Percentiles rank a stretch among this genome's conserved stretches.
These are phyloP conservation scores for Sutorius australiensis DNA, from an alignment of 768 basidiomycete species.

Conservation along the genomic window DNA sequence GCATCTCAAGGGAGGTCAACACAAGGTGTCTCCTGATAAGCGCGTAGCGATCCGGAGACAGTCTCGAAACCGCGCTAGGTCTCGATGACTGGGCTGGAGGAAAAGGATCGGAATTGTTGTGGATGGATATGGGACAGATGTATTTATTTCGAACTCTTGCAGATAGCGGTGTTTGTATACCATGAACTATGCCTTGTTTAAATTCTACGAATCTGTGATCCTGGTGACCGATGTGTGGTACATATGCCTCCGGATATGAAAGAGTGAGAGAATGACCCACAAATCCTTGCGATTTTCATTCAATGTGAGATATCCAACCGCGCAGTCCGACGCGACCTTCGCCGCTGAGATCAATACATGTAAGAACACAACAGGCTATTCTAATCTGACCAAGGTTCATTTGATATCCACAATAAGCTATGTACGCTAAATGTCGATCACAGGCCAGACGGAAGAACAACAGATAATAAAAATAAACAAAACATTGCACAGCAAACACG, in stretches of 20 bases:
- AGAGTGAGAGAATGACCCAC: background rate
- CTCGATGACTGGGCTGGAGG: background rate
- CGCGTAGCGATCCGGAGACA: background rate
- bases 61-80: background rate
- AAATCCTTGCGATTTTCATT: background rate
- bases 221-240: background rate
- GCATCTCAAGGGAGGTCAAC: slow-evolving; percentile 17
- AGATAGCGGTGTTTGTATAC: background rate
- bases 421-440: background rate
- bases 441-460: too few species aligned
- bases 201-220: background rate
- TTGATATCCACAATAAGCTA: background rate
- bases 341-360: background rate
- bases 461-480: background rate
- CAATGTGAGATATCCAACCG: background rate
- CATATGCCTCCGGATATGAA: too few species aligned
- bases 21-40: background rate
- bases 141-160: background rate
- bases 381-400: background rate
- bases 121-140: too few species aligned
- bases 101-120: background rate
- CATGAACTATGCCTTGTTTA: background rate
- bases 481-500: background rate
- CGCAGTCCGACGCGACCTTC: too few species aligned
- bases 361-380: background rate